phyloP scores from a whole-genome alignment of 148 eudicot species.

The Tetragonia tetragonoides region DNA sequence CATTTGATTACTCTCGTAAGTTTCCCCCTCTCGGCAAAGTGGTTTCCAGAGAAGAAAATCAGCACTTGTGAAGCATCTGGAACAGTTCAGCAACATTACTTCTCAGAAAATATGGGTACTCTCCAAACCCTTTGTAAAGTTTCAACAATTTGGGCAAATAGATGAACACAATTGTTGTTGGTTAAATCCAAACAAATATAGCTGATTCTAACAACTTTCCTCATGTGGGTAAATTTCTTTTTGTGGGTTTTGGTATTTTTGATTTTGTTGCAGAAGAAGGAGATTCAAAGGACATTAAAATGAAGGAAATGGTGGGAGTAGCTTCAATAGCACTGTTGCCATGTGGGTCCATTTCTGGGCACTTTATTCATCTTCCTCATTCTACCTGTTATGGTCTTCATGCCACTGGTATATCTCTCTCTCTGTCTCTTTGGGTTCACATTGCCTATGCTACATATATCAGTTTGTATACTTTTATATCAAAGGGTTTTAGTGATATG shows the following conservation, averaged over 20 bases:
- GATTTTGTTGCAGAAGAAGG: constrained; percentile 7
- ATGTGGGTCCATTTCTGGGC: constrained; percentile 86
- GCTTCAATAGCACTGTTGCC: constrained; percentile 87
- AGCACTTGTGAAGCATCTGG: too few species aligned
- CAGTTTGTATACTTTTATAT: not conserved
- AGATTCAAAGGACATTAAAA: constrained; percentile 11
- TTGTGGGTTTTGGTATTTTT: not conserved
- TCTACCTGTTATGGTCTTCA: constrained; percentile 87
- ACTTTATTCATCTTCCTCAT: constrained; percentile 83
- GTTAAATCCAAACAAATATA: not conserved
- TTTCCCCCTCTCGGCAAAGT: too few species aligned
- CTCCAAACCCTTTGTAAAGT: too few species aligned
- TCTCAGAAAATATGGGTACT: too few species aligned
- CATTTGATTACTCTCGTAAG: too few species aligned
- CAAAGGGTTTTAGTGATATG: too few species aligned
- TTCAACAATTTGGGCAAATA: too few species aligned
- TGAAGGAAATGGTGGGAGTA: constrained; percentile 70
- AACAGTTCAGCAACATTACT: too few species aligned
- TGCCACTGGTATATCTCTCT: constrained; percentile 61
- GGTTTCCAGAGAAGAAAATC: too few species aligned
- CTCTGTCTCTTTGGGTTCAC: not conserved
- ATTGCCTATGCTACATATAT: too few species aligned
- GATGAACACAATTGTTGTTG: not conserved
- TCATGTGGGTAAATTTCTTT: not conserved
- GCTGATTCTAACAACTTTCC: not conserved